phyloP scores from a whole-genome alignment of 768 basidiomycete species.

The Tricholoma furcatifolium region DNA sequence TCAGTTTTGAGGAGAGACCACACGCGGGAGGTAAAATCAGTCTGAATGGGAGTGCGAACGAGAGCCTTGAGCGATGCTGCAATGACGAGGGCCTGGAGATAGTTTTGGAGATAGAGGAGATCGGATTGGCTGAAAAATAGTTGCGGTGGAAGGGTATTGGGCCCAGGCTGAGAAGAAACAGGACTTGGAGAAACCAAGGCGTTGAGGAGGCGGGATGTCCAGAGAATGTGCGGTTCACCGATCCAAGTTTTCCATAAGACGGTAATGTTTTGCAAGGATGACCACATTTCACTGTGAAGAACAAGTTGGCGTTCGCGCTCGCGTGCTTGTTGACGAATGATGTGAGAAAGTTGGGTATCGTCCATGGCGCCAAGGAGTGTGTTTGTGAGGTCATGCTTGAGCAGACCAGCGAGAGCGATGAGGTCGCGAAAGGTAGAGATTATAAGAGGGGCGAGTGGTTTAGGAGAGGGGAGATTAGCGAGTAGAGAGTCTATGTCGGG shows the following conservation, averaged over 20 bases:
- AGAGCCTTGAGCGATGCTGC: conserved; percentile 60
- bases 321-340: conserved; percentile 54
- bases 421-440: conserved; percentile 46
- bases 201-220: conserved; percentile 49
- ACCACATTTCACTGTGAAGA: conserved; percentile 45
- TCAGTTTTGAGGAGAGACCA: conserved; percentile 66
- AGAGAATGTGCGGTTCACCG: conserved; percentile 20
- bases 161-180: conserved; percentile 34
- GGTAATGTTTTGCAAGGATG: conserved; percentile 19
- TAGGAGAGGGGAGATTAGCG: conserved; percentile 17
- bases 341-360: conserved; percentile 52
- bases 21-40: conserved; percentile 55
- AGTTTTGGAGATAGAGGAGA: conserved; percentile 63
- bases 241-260: conserved; percentile 9
- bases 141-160: conserved; percentile 60
- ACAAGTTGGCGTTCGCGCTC: conserved; percentile 53
- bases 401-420: conserved; percentile 52
- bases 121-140: conserved; percentile 59
- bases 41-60: conserved; percentile 32
- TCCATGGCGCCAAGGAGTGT: conserved; percentile 66
- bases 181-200: conserved; percentile 38
- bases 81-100: conserved; percentile 68
- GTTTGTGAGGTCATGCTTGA: conserved; percentile 69
- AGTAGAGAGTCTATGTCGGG: conserved; percentile 46
- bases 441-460: conserved; percentile 45